A percentile compares a stretch with the other conserved stretches of the same genome.
phyloP scores from a whole-genome alignment of 2,329 filamentous ascomycete genomes.

The Alternaria ethzedia region DNA sequence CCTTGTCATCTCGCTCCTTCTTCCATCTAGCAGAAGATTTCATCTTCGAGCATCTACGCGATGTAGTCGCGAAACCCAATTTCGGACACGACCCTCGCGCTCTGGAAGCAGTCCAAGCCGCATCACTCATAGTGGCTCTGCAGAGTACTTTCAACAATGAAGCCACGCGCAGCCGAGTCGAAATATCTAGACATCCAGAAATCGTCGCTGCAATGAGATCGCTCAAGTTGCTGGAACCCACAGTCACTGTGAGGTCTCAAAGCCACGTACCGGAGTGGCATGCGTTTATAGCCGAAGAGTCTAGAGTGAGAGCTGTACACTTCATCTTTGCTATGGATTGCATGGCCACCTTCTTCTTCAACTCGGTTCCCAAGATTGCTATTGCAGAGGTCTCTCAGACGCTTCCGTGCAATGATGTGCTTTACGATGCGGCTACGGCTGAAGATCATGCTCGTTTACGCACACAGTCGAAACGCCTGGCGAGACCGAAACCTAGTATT shows the following conservation, averaged over 20 bases:
- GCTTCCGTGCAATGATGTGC: slow-evolving; percentile 13
- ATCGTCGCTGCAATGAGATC: slow-evolving; percentile 12
- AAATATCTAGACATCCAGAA: slow-evolving; percentile 6
- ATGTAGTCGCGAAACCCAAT: neutral
- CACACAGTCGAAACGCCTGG: neutral
- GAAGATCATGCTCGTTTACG: slow-evolving; percentile 1
- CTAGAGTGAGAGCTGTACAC: slow-evolving; percentile 7
- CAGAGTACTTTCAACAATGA: slow-evolving; percentile 14
- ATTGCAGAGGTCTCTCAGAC: slow-evolving; percentile 9
- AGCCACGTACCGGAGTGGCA: slow-evolving; percentile 3
- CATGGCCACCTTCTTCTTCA: slow-evolving; percentile 21
- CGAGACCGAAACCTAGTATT: neutral
- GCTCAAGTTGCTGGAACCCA: neutral
- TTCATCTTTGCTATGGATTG: neutral
- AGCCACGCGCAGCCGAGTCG: slow-evolving; percentile 6
- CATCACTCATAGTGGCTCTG: slow-evolving; percentile 10
- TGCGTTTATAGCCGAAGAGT: slow-evolving; percentile 15
- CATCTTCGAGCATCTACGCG: slow-evolving; percentile 12
- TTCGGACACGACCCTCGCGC: neutral
- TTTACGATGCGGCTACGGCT: slow-evolving; percentile 17
- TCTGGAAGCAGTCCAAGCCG: slow-evolving; percentile 16
- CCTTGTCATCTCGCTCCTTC: slow-evolving; percentile 11
- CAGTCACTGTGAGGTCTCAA: neutral
- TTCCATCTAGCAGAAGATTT: slow-evolving; percentile 19
- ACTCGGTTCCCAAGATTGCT: slow-evolving; percentile 11